phyloP scores from a whole-genome alignment of 2,329 filamentous ascomycete genomes.

The Aspergillus niger region DNA sequence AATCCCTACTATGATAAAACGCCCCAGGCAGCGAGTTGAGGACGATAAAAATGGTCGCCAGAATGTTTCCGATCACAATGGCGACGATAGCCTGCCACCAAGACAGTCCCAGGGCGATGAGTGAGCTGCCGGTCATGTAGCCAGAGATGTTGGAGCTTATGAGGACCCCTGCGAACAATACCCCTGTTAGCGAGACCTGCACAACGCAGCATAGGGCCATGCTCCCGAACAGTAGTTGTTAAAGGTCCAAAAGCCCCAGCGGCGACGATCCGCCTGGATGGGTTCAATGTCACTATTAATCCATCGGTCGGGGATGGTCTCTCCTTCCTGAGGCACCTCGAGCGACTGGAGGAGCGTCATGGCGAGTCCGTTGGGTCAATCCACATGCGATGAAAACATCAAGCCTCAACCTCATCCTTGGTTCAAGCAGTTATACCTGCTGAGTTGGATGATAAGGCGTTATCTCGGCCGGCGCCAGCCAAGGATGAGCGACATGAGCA shows the following conservation, averaged over 20 bases:
- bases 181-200: neutral
- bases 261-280: conserved; percentile 46
- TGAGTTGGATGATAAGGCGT: too few relatives aligned
- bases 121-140: conserved; percentile 37
- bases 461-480: too few relatives aligned
- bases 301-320: conserved; percentile 24
- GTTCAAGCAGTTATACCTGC: too few relatives aligned
- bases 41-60: conserved; percentile 45
- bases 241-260: conserved; percentile 48
- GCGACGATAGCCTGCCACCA: conserved; percentile 38
- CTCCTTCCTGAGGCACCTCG: neutral
- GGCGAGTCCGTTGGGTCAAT: neutral
- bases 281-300: conserved; percentile 55
- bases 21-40: conserved; percentile 49
- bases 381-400: neutral
- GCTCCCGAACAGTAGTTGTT: conserved; percentile 46
- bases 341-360: neutral
- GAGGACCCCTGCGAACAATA: conserved; percentile 43
- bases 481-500: too few relatives aligned
- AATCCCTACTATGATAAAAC: conserved; percentile 39
- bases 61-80: conserved; percentile 31
- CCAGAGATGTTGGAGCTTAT: conserved; percentile 46
- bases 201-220: neutral
- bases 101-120: conserved; percentile 36
- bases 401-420: too few relatives aligned